A percentile compares a stretch with the other conserved stretches of the same genome.
Evolutionary conservation across 2,329 filamentous ascomycete species (phyloP).

Genomic region (Fusarium sp.): DNA sequence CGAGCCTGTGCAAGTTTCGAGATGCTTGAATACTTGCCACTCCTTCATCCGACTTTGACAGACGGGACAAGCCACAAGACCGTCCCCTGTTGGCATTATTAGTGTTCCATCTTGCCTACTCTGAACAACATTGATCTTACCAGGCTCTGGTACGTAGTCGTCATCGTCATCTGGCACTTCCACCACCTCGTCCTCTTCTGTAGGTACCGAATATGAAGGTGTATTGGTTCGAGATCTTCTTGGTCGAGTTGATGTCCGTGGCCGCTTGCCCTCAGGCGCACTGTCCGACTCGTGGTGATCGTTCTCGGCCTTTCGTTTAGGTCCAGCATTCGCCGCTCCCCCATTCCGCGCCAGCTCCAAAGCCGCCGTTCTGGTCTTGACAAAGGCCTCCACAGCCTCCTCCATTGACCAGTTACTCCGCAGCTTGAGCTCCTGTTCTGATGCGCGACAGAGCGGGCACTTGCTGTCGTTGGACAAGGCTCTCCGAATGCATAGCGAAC

Average conservation of each 20-base stretch:
- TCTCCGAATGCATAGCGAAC: conserved; percentile 92
- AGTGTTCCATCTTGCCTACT: conserved; percentile 4
- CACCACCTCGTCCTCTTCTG: conserved; percentile 40
- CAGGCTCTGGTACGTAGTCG: conserved; percentile 47
- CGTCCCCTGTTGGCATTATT: conserved; percentile 67
- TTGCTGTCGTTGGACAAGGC: conserved; percentile 85
- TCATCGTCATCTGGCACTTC: conserved; percentile 45
- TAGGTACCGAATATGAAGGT: conserved; percentile 32
- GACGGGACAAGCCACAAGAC: conserved; percentile 85
- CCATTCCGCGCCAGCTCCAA: conserved; percentile 71
- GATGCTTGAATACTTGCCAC: conserved; percentile 80
- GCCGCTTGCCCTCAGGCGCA: conserved; percentile 57
- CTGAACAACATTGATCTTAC: conserved; percentile 21
- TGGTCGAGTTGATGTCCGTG: conserved; percentile 64
- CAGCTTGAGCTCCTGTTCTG: conserved; percentile 86
- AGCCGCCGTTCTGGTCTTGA: conserved; percentile 70
- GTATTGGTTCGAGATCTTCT: conserved; percentile 57
- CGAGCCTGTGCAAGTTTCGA: conserved; percentile 73
- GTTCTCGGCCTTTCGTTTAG: conserved; percentile 65
- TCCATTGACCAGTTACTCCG: conserved; percentile 87
- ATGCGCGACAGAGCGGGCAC: conserved; percentile 84
- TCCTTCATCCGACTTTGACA: conserved; percentile 85
- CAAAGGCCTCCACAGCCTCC: conserved; percentile 85
- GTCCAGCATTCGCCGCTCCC: conserved; percentile 22
- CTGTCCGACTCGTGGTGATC: conserved; percentile 45